These are phyloP conservation scores for Penicillium lividum DNA, from an alignment of 495 filamentous ascomycete species.

Conservation along the genomic window DNA sequence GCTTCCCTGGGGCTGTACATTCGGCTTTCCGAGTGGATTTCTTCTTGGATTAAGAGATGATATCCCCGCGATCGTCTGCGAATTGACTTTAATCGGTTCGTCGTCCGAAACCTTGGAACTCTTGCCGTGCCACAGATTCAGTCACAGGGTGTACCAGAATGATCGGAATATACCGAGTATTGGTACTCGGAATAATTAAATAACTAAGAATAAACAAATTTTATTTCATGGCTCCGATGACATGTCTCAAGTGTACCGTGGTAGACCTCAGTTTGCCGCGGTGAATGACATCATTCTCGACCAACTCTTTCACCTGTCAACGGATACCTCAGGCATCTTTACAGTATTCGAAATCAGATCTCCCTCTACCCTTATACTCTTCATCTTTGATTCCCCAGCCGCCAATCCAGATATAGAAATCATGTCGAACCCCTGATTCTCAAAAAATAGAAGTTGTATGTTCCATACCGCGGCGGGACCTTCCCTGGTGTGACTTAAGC, in stretches of 20 bases:
- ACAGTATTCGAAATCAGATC: no score
- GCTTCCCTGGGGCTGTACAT: constrained; percentile 13
- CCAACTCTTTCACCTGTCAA: neutral
- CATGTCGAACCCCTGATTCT: no score
- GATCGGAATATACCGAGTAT: neutral
- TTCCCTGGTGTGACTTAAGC: no score
- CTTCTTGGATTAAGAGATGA: neutral
- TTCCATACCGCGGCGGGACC: no score
- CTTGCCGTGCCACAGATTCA: neutral
- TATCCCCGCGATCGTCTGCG: constrained; percentile 3
- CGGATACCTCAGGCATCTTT: neutral
- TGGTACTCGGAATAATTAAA: neutral
- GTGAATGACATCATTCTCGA: neutral
- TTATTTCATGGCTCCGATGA: neutral
- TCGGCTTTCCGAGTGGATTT: constrained; percentile 4
- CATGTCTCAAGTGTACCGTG: neutral
- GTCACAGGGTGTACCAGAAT: neutral
- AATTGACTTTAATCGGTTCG: neutral
- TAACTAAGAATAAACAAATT: neutral
- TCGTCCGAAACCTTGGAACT: neutral
- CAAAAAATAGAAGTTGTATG: no score
- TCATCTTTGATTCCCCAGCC: no score
- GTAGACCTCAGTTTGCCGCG: neutral
- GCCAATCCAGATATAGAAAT: no score
- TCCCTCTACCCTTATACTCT: no score